phyloP scores from a whole-genome alignment of 805 yeast genomes.

The Schizosaccharomyces lindneri region DNA sequence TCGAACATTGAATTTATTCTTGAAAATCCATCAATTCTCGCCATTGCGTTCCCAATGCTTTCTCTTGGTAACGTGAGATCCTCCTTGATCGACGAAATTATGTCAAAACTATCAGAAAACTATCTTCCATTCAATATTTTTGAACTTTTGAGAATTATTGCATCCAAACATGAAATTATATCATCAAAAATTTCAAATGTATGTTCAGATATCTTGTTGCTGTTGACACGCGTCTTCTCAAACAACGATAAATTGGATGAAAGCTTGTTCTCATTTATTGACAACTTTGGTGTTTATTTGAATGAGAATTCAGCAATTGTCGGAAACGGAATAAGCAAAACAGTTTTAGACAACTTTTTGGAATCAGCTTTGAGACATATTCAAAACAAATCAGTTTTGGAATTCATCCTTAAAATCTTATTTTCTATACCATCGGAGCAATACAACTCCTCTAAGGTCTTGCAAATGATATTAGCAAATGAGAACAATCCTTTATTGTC shows the following conservation, averaged over 20 bases:
- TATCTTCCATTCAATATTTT: too few relatives aligned
- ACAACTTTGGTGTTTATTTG: background rate
- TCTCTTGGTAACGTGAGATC: too few relatives aligned
- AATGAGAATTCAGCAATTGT: background rate
- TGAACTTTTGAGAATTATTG: too few relatives aligned
- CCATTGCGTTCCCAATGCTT: too few relatives aligned
- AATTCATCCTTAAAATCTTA: background rate
- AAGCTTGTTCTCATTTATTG: background rate
- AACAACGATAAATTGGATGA: background rate
- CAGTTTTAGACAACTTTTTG: background rate
- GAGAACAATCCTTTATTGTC: slow-evolving; percentile 12
- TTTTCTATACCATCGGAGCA: background rate
- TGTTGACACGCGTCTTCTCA: background rate
- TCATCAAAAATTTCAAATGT: too few relatives aligned
- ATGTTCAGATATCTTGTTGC: background rate
- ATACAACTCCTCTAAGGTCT: slow-evolving; percentile 15
- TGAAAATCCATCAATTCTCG: too few relatives aligned
- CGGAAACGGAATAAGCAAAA: background rate
- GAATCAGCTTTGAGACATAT: background rate
- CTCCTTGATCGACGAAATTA: too few relatives aligned
- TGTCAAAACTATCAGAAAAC: too few relatives aligned
- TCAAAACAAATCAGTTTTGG: background rate
- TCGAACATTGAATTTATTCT: too few relatives aligned
- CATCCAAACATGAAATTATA: too few relatives aligned
- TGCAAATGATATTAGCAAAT: slow-evolving; percentile 42